Percentiles rank a stretch among this genome's conserved stretches.
Conservation (phyloP, 1,284 basidiomycete genomes). For the Ustilago xerochloae region DNA sequence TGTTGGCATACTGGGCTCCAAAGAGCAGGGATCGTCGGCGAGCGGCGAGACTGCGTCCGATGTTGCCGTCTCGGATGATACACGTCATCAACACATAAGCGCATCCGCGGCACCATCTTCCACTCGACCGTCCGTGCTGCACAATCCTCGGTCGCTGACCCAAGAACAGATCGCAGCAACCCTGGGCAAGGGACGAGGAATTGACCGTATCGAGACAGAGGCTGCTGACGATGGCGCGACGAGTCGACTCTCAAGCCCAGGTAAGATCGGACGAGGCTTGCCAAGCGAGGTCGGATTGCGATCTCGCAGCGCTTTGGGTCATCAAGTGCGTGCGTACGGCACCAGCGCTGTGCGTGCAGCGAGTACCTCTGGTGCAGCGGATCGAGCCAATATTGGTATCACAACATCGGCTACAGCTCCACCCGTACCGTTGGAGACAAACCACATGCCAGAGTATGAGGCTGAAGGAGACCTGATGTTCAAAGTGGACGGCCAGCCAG, state of each 20-base stretch:
- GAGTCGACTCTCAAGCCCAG: constrained; percentile 13
- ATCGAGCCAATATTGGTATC: neutral
- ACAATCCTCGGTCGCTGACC: constrained; percentile 3
- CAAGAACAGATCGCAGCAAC: constrained; percentile 15
- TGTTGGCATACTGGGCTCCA: constrained; percentile 32
- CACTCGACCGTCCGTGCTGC: neutral
- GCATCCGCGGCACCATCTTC: neutral
- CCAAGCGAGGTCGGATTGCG: constrained; percentile 8
- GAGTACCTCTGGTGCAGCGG: neutral
- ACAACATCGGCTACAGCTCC: neutral
- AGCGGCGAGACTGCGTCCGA: constrained; percentile 22
- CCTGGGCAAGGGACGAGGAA: constrained; percentile 17
- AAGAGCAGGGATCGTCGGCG: constrained; percentile 9
- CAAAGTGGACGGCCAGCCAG: constrained; percentile 29
- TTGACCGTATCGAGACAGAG: neutral
- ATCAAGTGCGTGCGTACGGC: constrained; percentile 25
- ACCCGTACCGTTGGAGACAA: neutral
- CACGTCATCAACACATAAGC: neutral
- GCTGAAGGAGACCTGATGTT: constrained; percentile 47
- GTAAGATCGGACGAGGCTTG: constrained; percentile 2
- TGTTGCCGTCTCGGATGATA: neutral
- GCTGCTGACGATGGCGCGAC: neutral
- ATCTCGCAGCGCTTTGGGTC: constrained; percentile 8
- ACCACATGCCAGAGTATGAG: constrained; percentile 26
- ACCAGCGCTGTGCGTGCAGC: constrained; percentile 9